Percentiles rank a stretch among this genome's conserved stretches.
phyloP scores from a whole-genome alignment of 495 filamentous ascomycete genomes.

The Podospora pseudopauciseta region DNA sequence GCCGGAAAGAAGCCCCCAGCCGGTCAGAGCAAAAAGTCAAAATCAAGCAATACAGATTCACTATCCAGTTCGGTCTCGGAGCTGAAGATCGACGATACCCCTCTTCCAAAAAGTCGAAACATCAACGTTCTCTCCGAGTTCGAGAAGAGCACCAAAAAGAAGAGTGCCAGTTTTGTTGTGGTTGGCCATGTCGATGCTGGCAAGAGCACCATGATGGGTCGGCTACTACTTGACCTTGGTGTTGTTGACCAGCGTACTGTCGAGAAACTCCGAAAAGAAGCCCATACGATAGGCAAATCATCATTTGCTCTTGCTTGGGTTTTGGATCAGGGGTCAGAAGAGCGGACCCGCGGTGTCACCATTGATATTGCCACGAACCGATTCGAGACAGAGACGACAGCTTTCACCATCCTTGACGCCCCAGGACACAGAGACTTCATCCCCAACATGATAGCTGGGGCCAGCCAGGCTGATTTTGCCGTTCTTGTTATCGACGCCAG shows the following conservation, averaged over 20 bases:
- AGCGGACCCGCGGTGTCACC: conserved; percentile 85
- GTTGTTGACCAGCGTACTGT: conserved; percentile 83
- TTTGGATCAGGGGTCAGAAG: conserved; percentile 82
- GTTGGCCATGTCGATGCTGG: conserved; percentile 97
- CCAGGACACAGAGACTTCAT: conserved; percentile 95
- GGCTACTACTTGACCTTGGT: conserved; percentile 82
- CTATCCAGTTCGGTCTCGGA: conserved; percentile 45
- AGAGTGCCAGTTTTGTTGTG: conserved; percentile 88
- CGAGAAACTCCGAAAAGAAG: conserved; percentile 82
- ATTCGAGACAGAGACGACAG: conserved; percentile 81
- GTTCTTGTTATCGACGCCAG: conserved; percentile 90
- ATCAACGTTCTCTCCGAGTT: conserved; percentile 81
- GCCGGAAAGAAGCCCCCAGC: conserved; percentile 44
- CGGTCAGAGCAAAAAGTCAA: conserved; percentile 33
- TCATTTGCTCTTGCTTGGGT: conserved; percentile 98
- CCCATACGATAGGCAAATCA: conserved; percentile 85
- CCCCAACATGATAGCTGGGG: conserved; percentile 97
- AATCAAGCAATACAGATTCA: conserved; percentile 20
- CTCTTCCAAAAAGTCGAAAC: conserved; percentile 77
- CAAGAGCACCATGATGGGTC: conserved; percentile 96
- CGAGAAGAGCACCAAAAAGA: conserved; percentile 69
- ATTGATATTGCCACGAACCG: conserved; percentile 94
- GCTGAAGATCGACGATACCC: conserved; percentile 64
- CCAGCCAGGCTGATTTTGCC: conserved; percentile 93
- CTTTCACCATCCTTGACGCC: conserved; percentile 92